A percentile compares a stretch with the other conserved stretches of the same genome.
phyloP scores from a whole-genome alignment of 2,329 filamentous ascomycete genomes.

The Tolypocladium endophyticum region DNA sequence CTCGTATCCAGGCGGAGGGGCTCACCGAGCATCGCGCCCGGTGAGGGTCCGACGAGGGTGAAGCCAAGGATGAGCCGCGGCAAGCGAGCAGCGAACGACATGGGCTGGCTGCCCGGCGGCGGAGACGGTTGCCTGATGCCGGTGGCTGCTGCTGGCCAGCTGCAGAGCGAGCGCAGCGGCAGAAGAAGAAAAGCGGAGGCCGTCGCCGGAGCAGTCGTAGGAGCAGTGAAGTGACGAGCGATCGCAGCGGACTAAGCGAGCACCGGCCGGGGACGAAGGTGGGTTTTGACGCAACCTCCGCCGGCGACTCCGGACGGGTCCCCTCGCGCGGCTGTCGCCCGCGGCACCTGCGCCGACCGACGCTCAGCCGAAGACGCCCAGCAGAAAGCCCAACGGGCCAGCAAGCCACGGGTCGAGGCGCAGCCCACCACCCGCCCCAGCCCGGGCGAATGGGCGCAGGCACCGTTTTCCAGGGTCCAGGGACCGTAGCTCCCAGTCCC shows the following conservation, averaged over 20 bases:
- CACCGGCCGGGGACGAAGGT: neutral
- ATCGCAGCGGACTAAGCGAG: neutral
- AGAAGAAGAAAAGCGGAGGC: neutral
- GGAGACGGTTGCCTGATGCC: neutral
- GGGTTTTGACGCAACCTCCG: slow-evolving; percentile 5
- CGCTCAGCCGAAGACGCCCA: neutral
- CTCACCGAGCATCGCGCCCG: neutral
- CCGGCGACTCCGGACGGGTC: slow-evolving; percentile 12
- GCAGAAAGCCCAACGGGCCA: neutral
- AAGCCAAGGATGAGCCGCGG: neutral
- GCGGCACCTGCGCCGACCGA: neutral
- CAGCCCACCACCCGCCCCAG: slow-evolving; percentile 7
- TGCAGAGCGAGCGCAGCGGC: neutral
- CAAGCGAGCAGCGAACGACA: neutral
- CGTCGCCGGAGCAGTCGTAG: neutral
- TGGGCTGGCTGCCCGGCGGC: neutral
- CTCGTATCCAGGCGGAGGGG: neutral
- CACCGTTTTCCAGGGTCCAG: neutral
- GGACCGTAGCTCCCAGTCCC: neutral
- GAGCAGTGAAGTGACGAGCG: neutral
- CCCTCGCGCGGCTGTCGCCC: neutral
- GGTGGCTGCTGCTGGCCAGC: neutral
- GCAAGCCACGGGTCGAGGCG: slow-evolving; percentile 12
- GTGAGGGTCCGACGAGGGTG: neutral
- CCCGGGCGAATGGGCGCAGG: neutral